A percentile compares a stretch with the other conserved stretches of the same genome.
phyloP scores from a whole-genome alignment of 1,139 yeast genomes.

The Scheffersomyces illinoinensis region DNA sequence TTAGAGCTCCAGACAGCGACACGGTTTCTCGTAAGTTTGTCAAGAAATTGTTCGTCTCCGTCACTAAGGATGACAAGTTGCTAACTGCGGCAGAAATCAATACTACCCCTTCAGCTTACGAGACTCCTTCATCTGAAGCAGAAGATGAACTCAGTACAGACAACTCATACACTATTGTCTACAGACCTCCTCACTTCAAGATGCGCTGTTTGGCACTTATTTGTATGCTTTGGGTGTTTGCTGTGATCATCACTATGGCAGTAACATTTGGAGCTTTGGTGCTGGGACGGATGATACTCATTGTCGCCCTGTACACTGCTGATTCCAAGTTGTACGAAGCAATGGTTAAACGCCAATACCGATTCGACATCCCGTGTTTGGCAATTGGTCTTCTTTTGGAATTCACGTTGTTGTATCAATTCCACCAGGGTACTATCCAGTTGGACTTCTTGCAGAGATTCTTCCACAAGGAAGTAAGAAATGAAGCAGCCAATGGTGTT shows the following conservation, averaged over 20 bases:
- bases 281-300: constrained; percentile 41
- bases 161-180: constrained; percentile 72
- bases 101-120: constrained; percentile 3
- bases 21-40: constrained; percentile 66
- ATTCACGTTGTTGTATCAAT: constrained; percentile 15
- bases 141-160: constrained; percentile 50
- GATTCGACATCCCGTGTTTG: constrained; percentile 22
- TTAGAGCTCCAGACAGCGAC: constrained; percentile 87
- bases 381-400: constrained; percentile 21
- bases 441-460: background rate
- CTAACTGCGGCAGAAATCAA: constrained; percentile 26
- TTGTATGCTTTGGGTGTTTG: constrained; percentile 67
- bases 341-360: background rate
- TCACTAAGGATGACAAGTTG: constrained; percentile 75
- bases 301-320: constrained; percentile 4
- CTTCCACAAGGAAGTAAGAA: background rate
- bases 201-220: constrained; percentile 58
- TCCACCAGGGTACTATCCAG: constrained; percentile 9
- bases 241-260: constrained; percentile 50
- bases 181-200: constrained; percentile 80
- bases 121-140: constrained; percentile 6
- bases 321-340: background rate
- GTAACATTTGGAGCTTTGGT: constrained; percentile 33
- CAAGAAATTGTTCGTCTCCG: constrained; percentile 72
- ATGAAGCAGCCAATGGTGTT: background rate